These are phyloP conservation scores for Leccinum subspadiceum DNA, from an alignment of 1,284 basidiomycete species.

Conservation along the genomic window DNA sequence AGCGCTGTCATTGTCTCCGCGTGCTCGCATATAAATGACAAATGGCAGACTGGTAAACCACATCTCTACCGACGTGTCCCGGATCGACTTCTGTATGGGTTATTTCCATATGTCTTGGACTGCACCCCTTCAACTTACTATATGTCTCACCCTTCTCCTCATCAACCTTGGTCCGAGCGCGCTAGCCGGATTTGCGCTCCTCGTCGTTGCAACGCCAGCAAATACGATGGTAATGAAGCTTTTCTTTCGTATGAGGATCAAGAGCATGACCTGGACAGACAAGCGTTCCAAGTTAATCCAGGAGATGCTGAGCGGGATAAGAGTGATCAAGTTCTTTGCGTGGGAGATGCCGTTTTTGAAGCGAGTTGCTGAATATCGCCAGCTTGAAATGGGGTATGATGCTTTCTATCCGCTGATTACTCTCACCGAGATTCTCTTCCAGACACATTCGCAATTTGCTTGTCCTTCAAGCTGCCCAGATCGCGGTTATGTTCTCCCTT, in stretches of 20 bases:
- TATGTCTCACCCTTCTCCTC: background rate
- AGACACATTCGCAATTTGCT: constrained; percentile 64
- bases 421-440: background rate
- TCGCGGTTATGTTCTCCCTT: constrained; percentile 22
- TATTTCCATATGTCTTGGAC: background rate
- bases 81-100: background rate
- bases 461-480: no score
- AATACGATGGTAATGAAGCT: constrained; percentile 76
- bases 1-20: background rate
- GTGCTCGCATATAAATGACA: background rate
- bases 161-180: constrained; percentile 75
- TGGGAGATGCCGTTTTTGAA: no score
- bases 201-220: constrained; percentile 58
- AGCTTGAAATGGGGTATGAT: no score
- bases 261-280: constrained; percentile 91
- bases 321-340: constrained; percentile 59
- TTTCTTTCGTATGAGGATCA: constrained; percentile 69
- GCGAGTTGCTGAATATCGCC: no score
- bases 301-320: constrained; percentile 83
- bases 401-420: no score
- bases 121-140: background rate
- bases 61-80: background rate
- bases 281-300: constrained; percentile 81
- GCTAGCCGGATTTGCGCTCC: constrained; percentile 79
- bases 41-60: background rate